Evolutionary conservation across 495 filamentous ascomycete species (phyloP), one percentile per base, ranked within the genome.

Genomic region (Tuber indicum): DNA sequence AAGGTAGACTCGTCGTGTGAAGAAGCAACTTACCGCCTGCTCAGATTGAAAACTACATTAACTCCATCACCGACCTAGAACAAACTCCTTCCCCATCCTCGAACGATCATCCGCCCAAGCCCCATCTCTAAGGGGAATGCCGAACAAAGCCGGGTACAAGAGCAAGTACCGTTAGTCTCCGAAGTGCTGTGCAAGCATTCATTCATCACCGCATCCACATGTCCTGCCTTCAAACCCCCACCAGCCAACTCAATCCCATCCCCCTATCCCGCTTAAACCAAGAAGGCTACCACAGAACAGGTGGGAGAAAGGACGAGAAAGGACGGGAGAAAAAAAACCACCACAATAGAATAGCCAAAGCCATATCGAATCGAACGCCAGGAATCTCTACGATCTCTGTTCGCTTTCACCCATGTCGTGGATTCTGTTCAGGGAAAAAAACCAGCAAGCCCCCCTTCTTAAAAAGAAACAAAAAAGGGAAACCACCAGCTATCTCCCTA

Each of bases 41-140:
- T 66, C 58, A 66, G 58, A 66, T 66, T 66, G 58, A 66, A 66
- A 66, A 66, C 58, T 66, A 66, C 58, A 36, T 66, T 66, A 66
- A 66, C 58, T 36, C 58, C 58, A 66, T 66, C 58, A 66, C 26
- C 4, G 58, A 66, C 26, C 58, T 36, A 66, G 58, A 26, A 66
- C 26, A 66, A 26, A 36, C 26, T 16, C 58, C 58, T 66, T 36
- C 58, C 58, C 58, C 58, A 17, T 36, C 26, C 58, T 14, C 26
- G 9, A 16, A 66, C 26, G 14, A 66, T 66, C 58, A 36, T 66
- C 58, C 16, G 32, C 58, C 58, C 12, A 36, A 66, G 58, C 58
- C 26, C 58, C 58, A 66, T 62, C 26, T 66, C 58, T 36, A 36
- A 66, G 58, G 32, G 17, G 12, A 66, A 66, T 26, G n/a, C 26